A percentile compares a stretch with the other conserved stretches of the same genome.
phyloP scores from a whole-genome alignment of 1,284 basidiomycete species.

The Fistulina hepatica region DNA sequence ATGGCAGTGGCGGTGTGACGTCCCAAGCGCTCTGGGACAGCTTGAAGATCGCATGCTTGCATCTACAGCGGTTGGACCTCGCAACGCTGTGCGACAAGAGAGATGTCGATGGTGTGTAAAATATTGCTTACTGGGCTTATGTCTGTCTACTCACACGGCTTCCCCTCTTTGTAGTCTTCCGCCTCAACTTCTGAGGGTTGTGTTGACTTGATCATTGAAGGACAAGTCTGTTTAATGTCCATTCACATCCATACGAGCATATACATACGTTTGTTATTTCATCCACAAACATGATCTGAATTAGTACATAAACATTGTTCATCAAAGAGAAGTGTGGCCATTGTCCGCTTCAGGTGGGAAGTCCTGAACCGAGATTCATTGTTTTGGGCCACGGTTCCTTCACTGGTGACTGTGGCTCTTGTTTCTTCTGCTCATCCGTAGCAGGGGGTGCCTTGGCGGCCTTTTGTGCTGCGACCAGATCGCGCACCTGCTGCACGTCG shows the following conservation, averaged over 20 bases:
- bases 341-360: no score
- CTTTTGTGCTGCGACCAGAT: constrained; percentile 46
- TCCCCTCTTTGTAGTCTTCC: neutral
- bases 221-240: no score
- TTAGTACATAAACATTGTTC: neutral
- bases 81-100: constrained; percentile 58
- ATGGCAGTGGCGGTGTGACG: constrained; percentile 42
- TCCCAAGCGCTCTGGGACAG: constrained; percentile 77
- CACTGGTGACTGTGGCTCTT: constrained; percentile 18
- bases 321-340: no score
- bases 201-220: no score
- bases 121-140: no score
- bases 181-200: constrained; percentile 13
- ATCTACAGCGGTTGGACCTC: constrained; percentile 65
- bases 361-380: no score
- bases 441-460: constrained; percentile 29
- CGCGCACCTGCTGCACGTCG: constrained; percentile 65
- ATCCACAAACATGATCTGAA: neutral
- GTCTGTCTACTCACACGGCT: neutral
- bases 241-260: no score
- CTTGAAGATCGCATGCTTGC: constrained; percentile 67
- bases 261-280: neutral
- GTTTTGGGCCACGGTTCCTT: no score
- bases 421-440: constrained; percentile 30
- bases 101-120: constrained; percentile 69